phyloP scores from a whole-genome alignment of 306 rosid genomes.

The Herpetospermum pedunculosum region DNA sequence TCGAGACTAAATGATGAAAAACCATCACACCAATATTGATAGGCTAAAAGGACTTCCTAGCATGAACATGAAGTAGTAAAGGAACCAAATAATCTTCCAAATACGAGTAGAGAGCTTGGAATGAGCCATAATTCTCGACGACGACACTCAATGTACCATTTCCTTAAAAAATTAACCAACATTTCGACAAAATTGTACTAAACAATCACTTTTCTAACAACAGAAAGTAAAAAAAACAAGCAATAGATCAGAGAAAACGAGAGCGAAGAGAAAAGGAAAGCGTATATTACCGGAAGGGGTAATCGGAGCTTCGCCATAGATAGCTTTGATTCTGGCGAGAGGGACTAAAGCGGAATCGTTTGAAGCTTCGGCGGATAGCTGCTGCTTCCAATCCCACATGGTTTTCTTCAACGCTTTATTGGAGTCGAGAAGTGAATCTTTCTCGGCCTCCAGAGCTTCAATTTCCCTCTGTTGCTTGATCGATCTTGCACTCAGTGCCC shows the following conservation, averaged over 20 bases:
- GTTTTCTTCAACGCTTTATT: conserved; percentile 57
- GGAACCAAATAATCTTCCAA: not conserved
- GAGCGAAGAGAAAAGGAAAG: not conserved
- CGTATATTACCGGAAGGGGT: conserved; percentile 36
- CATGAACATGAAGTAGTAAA: not conserved
- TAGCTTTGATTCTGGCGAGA: conserved; percentile 45
- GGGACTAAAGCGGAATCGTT: conserved; percentile 41
- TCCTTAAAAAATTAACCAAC: not conserved
- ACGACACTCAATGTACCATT: not conserved
- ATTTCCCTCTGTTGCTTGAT: conserved; percentile 42
- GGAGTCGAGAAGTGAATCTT: conserved; percentile 41
- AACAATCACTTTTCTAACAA: not conserved
- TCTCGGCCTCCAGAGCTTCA: conserved; percentile 61
- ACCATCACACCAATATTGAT: not conserved
- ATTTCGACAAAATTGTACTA: not conserved
- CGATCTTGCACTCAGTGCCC: conserved; percentile 36
- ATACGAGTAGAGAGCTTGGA: not conserved
- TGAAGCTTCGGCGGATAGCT: conserved; percentile 53
- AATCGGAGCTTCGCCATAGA: conserved; percentile 50
- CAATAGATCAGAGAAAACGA: not conserved
- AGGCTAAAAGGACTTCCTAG: not conserved
- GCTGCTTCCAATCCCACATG: conserved; percentile 80
- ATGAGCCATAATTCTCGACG: not conserved
- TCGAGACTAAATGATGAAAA: not conserved
- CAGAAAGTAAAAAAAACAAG: not conserved